These are phyloP conservation scores for Phialophora expanda DNA, from an alignment of 2,329 filamentous ascomycete genomes.

Conservation along the genomic window DNA sequence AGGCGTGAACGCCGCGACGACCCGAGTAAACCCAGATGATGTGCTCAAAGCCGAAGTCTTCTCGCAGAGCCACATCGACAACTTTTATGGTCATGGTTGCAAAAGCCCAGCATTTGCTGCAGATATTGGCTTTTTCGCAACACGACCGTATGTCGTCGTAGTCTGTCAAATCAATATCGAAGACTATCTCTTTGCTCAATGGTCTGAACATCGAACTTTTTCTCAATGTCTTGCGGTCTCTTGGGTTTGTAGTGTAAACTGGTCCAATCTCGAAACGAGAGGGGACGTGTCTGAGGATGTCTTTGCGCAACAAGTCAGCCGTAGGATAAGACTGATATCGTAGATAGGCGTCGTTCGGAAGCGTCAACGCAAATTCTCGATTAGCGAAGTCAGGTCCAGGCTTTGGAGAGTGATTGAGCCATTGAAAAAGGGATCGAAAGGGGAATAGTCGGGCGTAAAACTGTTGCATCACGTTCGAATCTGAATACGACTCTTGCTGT, in stretches of 20 bases:
- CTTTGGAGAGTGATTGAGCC: slow-evolving; percentile 90
- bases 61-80: slow-evolving; percentile 80
- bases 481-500: slow-evolving; percentile 24
- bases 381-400: slow-evolving; percentile 88
- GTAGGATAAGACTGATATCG: slow-evolving; percentile 83
- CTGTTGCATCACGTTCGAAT: slow-evolving; percentile 80
- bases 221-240: slow-evolving; percentile 85
- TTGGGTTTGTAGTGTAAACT: slow-evolving; percentile 92
- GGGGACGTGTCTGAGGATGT: slow-evolving; percentile 84
- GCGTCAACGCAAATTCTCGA: slow-evolving; percentile 93
- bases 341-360: slow-evolving; percentile 90
- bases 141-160: slow-evolving; percentile 97
- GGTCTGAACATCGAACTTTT: slow-evolving; percentile 84
- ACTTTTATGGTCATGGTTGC: slow-evolving; percentile 98
- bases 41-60: slow-evolving; percentile 96
- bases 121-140: slow-evolving; percentile 92
- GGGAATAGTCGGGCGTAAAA: slow-evolving; percentile 97
- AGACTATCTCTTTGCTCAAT: slow-evolving; percentile 90
- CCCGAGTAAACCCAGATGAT: slow-evolving; percentile 99
- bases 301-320: slow-evolving; percentile 79
- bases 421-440: slow-evolving; percentile 93
- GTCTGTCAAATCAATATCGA: slow-evolving; percentile 99
- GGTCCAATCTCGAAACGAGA: slow-evolving; percentile 97
- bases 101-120: slow-evolving; percentile 92
- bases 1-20: slow-evolving; percentile 93